phyloP scores from a whole-genome alignment of 805 yeast genomes.

The Yamadazyma akitaensis region DNA sequence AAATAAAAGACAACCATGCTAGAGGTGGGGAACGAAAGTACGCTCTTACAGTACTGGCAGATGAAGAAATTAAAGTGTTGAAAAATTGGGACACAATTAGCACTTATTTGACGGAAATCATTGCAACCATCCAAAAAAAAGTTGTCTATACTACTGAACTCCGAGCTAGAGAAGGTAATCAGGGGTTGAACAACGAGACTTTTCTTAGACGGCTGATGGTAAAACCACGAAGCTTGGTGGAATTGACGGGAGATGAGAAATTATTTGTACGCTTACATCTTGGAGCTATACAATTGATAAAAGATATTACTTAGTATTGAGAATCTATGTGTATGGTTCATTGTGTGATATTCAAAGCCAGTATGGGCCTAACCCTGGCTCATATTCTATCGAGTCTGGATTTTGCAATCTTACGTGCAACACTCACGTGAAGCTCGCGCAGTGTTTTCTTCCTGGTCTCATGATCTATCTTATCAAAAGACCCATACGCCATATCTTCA shows the following conservation, averaged over 20 bases:
- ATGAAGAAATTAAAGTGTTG: constrained; percentile 50
- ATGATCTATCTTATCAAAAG: neutral
- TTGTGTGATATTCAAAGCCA: too few relatives aligned
- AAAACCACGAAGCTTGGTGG: constrained; percentile 53
- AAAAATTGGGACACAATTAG: constrained; percentile 52
- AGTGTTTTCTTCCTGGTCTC: neutral
- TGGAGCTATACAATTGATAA: constrained; percentile 57
- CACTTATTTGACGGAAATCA: constrained; percentile 28
- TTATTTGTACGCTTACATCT: constrained; percentile 58
- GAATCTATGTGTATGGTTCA: too few relatives aligned
- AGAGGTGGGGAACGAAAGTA: constrained; percentile 74
- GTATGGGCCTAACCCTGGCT: too few relatives aligned
- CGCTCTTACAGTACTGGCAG: constrained; percentile 54
- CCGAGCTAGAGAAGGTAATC: constrained; percentile 7
- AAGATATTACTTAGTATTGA: constrained; percentile 10
- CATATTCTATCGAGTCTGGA: too few relatives aligned
- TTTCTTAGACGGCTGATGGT: constrained; percentile 57
- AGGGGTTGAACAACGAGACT: constrained; percentile 40
- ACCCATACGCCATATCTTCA: neutral
- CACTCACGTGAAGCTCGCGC: neutral
- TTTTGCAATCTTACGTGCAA: neutral
- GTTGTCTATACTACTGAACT: constrained; percentile 15
- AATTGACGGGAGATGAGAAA: constrained; percentile 51
- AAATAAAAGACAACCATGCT: constrained; percentile 60
- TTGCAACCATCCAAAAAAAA: constrained; percentile 27